phyloP scores from a whole-genome alignment of 2,329 filamentous ascomycete genomes.

The Pseudogymnoascus sp. region DNA sequence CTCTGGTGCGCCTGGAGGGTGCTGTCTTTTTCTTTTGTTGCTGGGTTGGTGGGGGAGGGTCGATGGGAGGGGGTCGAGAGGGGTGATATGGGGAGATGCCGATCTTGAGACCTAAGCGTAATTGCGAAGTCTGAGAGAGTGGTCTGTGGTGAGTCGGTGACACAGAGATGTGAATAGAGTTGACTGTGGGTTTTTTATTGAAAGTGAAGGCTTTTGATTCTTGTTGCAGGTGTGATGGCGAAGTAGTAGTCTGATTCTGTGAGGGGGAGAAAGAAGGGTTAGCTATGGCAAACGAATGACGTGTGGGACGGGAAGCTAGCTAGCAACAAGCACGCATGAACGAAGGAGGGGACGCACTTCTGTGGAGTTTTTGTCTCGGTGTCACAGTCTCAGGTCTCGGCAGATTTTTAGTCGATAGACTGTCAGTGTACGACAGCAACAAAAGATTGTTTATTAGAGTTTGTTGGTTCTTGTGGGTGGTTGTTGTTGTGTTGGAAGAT shows the following conservation, averaged over 20 bases:
- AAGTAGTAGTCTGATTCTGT: background rate
- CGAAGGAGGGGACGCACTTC: background rate
- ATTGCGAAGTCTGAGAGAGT: background rate
- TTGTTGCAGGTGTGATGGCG: background rate
- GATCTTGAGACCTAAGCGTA: background rate
- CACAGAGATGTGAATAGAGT: background rate
- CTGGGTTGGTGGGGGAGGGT: background rate
- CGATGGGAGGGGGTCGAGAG: background rate
- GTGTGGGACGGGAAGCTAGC: background rate
- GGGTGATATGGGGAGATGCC: background rate
- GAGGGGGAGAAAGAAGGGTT: background rate
- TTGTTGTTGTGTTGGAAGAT: background rate
- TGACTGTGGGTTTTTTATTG: background rate
- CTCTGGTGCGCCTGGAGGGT: background rate
- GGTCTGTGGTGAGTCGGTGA: background rate
- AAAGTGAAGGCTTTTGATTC: background rate
- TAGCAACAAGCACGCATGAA: background rate
- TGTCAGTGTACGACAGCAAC: background rate
- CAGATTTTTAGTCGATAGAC: background rate
- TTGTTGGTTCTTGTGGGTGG: background rate
- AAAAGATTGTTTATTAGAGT: background rate
- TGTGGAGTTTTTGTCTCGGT: background rate
- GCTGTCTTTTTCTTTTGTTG: background rate
- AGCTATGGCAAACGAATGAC: background rate
- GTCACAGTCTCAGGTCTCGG: background rate